Percentiles rank a stretch among this genome's conserved stretches.
Conservation (phyloP, 768 basidiomycete species). For the Naganishia vaughanmartiniae region DNA sequence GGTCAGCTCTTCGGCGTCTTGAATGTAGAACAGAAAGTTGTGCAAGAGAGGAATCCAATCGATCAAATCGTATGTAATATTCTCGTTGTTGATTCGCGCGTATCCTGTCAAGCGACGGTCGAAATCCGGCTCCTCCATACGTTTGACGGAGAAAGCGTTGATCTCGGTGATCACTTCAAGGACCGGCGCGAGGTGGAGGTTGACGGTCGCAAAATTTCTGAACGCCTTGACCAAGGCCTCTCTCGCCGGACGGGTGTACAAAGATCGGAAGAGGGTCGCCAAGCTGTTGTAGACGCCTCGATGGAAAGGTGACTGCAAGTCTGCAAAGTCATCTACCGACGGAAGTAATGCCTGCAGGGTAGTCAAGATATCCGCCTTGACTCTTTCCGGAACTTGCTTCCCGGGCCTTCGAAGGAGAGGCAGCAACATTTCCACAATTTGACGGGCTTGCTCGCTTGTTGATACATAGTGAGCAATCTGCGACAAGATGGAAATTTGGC, state of each 20-base stretch:
- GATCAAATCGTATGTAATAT: not conserved
- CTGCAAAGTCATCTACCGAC: conserved; percentile 56
- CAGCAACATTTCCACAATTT: conserved; percentile 68
- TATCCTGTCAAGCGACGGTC: conserved; percentile 64
- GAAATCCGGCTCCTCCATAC: conserved; percentile 90
- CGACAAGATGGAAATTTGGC: conserved; percentile 78
- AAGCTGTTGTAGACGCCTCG: conserved; percentile 56
- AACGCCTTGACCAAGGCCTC: conserved; percentile 67
- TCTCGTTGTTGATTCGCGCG: conserved; percentile 7
- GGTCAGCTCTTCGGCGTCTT: conserved; percentile 82
- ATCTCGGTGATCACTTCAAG: conserved; percentile 63
- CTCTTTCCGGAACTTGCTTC: conserved; percentile 75
- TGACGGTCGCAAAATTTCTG: conserved; percentile 57
- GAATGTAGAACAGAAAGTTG: conserved; percentile 79
- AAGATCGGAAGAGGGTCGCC: conserved; percentile 70
- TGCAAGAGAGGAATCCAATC: conserved; percentile 80
- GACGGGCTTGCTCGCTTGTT: conserved; percentile 68
- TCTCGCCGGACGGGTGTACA: conserved; percentile 72
- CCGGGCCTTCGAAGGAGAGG: conserved; percentile 76
- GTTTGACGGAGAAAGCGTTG: conserved; percentile 79
- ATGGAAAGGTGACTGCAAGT: conserved; percentile 44
- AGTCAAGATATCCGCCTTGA: conserved; percentile 75
- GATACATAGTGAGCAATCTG: conserved; percentile 71
- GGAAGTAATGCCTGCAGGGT: conserved; percentile 64
- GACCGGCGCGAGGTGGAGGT: conserved; percentile 56